Percentiles rank a stretch among this genome's conserved stretches.
Conservation (phyloP, 1,139 yeast genomes). For the Meyerozyma smithsonii region DNA sequence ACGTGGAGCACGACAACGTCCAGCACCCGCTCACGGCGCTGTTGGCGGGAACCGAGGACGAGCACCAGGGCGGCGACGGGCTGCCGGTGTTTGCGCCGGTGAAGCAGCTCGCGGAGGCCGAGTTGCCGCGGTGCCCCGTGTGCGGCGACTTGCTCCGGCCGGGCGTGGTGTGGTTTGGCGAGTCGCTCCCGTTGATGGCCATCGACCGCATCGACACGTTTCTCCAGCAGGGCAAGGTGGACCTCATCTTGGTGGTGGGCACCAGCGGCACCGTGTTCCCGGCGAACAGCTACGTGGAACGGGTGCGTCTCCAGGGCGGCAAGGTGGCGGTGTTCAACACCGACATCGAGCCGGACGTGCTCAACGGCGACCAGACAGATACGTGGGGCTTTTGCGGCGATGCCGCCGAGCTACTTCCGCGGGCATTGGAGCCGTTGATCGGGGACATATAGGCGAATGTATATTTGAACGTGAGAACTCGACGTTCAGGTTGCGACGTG, state of each 20-base stretch:
- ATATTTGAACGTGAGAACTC: no score
- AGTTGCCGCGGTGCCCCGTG: slow-evolving; percentile 73
- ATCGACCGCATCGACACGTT: slow-evolving; percentile 69
- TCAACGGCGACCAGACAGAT: slow-evolving; percentile 36
- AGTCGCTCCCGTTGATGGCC: slow-evolving; percentile 60
- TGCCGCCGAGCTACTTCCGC: slow-evolving; percentile 67
- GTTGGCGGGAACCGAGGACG: slow-evolving; percentile 34
- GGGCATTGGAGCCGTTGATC: slow-evolving; percentile 54
- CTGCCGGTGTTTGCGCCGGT: slow-evolving; percentile 49
- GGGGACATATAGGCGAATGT: slow-evolving; percentile 11
- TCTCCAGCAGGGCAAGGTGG: slow-evolving; percentile 55
- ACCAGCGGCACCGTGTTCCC: slow-evolving; percentile 88
- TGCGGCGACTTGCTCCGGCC: slow-evolving; percentile 66
- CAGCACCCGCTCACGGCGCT: slow-evolving; percentile 62
- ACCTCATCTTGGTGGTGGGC: slow-evolving; percentile 75
- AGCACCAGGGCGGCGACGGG: slow-evolving; percentile 8
- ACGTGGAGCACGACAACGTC: slow-evolving; percentile 46
- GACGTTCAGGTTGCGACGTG: no score
- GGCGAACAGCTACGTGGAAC: slow-evolving; percentile 83
- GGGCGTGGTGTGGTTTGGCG: slow-evolving; percentile 94
- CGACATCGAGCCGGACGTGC: slow-evolving; percentile 45
- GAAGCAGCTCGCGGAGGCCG: slow-evolving; percentile 40
- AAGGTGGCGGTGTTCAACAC: slow-evolving; percentile 81
- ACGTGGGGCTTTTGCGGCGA: slow-evolving; percentile 79
- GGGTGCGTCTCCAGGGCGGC: slow-evolving; percentile 69